A percentile compares a stretch with the other conserved stretches of the same genome.
Conservation (phyloP, 495 filamentous ascomycete species). For the Aspergillus affinis region DNA sequence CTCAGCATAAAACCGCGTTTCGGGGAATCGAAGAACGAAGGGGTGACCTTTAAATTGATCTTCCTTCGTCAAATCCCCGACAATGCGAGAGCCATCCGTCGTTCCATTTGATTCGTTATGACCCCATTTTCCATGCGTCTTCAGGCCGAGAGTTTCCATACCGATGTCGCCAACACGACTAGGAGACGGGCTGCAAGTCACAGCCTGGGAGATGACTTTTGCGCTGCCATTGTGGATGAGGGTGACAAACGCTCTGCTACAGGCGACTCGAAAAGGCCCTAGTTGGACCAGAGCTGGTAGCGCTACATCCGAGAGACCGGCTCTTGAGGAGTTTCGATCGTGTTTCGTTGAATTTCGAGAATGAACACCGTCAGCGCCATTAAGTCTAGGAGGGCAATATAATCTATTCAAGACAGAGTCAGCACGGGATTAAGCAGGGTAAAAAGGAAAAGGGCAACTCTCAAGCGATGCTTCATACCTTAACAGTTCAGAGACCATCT, state of each 20-base stretch:
- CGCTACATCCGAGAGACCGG: slow-evolving; percentile 47
- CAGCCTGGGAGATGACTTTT: slow-evolving; percentile 62
- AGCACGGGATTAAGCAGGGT: neutral
- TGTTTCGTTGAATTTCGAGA: neutral
- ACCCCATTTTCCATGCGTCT: slow-evolving; percentile 3
- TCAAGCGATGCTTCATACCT: slow-evolving; percentile 5
- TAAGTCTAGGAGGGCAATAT: neutral
- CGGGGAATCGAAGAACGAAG: slow-evolving; percentile 37
- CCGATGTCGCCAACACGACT: neutral
- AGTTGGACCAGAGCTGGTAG: slow-evolving; percentile 63
- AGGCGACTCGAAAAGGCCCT: slow-evolving; percentile 52
- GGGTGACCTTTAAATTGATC: slow-evolving; percentile 38
- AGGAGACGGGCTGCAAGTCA: slow-evolving; percentile 11
- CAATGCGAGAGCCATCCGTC: slow-evolving; percentile 35
- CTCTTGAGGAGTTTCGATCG: neutral
- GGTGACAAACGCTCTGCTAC: slow-evolving; percentile 51
- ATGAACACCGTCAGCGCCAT: neutral
- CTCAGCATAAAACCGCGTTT: slow-evolving; percentile 59
- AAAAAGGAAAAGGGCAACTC: too few relatives aligned
- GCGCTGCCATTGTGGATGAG: slow-evolving; percentile 53
- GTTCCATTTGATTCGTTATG: neutral
- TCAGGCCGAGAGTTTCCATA: slow-evolving; percentile 30
- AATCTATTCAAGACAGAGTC: slow-evolving; percentile 2
- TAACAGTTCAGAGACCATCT: slow-evolving; percentile 15
- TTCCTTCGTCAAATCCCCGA: slow-evolving; percentile 47